Percentiles rank a stretch among this genome's conserved stretches.
These are phyloP conservation scores for Ophiostoma sp. DNA, from an alignment of 2,329 filamentous ascomycete genomes.

Conservation along the genomic window DNA sequence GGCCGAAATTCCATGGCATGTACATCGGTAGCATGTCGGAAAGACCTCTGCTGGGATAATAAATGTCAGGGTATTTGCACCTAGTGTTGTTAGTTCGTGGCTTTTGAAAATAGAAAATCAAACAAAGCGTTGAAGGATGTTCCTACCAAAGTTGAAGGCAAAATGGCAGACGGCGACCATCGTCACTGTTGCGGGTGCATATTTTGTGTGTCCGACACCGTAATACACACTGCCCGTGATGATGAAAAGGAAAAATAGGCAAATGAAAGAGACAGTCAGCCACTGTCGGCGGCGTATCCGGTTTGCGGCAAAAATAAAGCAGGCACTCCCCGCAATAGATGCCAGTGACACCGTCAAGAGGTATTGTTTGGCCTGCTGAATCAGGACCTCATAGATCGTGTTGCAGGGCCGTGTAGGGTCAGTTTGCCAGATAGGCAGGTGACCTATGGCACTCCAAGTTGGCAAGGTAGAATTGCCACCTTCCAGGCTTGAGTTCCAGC, in stretches of 20 bases:
- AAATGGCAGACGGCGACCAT: constrained; percentile 56
- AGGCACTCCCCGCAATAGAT: constrained; percentile 52
- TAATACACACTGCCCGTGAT: constrained; percentile 54
- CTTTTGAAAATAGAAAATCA: background rate
- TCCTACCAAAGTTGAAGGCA: constrained; percentile 55
- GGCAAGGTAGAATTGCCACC: constrained; percentile 48
- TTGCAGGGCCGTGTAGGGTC: constrained; percentile 51
- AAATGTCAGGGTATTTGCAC: constrained; percentile 63
- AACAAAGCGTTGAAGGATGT: background rate
- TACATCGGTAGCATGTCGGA: constrained; percentile 62
- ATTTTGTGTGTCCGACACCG: constrained; percentile 44
- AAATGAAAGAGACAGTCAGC: constrained; percentile 52
- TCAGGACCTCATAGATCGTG: constrained; percentile 53
- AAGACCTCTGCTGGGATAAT: constrained; percentile 66
- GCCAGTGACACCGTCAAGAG: constrained; percentile 53
- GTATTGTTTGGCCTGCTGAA: constrained; percentile 56
- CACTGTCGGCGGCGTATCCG: constrained; percentile 50
- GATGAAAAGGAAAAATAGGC: constrained; percentile 49
- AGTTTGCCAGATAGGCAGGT: constrained; percentile 51
- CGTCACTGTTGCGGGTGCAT: constrained; percentile 49
- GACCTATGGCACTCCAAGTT: constrained; percentile 41
- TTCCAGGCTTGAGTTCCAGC: constrained; percentile 49
- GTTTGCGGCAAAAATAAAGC: constrained; percentile 51
- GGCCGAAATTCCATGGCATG: constrained; percentile 62
- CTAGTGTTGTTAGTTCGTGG: constrained; percentile 30